A percentile compares a stretch with the other conserved stretches of the same genome.
Conservation (phyloP, 805 yeast species). For the Kuraishia floccosa region DNA sequence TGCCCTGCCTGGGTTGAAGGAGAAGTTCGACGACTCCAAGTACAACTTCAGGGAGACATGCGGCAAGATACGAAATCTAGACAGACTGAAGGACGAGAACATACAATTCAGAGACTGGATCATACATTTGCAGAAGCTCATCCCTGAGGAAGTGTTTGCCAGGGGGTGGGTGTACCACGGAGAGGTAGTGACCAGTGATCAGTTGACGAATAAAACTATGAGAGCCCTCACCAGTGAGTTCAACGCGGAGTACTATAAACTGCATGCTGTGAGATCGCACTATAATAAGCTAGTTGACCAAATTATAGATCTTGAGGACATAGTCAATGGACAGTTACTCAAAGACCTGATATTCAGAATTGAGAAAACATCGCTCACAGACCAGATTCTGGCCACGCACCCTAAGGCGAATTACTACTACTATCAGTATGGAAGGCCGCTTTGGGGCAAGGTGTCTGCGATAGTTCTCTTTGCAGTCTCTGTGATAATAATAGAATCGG, state of each 20-base stretch:
- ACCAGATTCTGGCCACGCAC: constrained; percentile 14
- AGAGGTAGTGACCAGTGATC: constrained; percentile 3
- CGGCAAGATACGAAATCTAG: constrained; percentile 42
- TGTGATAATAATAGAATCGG: constrained; percentile 56
- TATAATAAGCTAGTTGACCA: constrained; percentile 38
- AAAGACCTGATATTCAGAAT: constrained; percentile 20
- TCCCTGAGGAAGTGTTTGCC: constrained; percentile 29
- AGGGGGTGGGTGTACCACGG: constrained; percentile 10
- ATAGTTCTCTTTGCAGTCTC: constrained; percentile 31
- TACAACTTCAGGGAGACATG: constrained; percentile 53
- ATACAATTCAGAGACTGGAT: constrained; percentile 53
- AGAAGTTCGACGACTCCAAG: constrained; percentile 51
- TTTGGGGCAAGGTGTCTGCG: constrained; percentile 29
- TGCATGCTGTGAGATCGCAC: constrained; percentile 43
- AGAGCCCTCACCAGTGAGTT: constrained; percentile 40
- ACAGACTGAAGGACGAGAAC: constrained; percentile 31
- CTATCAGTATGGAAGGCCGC: constrained; percentile 34
- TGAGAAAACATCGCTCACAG: constrained; percentile 14
- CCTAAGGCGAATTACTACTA: constrained; percentile 30
- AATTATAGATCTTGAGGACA: constrained; percentile 46
- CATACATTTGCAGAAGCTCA: constrained; percentile 33
- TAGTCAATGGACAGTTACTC: constrained; percentile 27
- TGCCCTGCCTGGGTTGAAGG: constrained; percentile 46
- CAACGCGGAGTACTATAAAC: constrained; percentile 37
- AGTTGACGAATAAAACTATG: constrained; percentile 39